Base-by-base conservation (phyloP, 495 filamentous ascomycete species). In the Trichocladium uniseriatum region DNA sequence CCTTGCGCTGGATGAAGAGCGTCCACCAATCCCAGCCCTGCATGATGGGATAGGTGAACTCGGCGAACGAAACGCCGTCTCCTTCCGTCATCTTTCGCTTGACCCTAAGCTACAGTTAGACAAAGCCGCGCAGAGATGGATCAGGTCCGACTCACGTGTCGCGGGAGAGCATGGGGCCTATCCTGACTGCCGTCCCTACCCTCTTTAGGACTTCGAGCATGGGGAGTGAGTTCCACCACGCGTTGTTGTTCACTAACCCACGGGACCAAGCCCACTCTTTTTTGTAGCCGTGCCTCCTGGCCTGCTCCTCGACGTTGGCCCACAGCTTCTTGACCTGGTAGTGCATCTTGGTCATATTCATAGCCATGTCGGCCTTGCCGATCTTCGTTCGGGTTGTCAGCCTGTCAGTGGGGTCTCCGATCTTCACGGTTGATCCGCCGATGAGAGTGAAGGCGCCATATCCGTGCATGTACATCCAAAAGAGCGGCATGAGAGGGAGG, bases 21-120 rank as follows among this genome's bases (percentile, higher is more conserved):
- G 80, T 65, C 84, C 85, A 96, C 82, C 89, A 99, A 65, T 99
- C 92, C 82, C 89, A 97, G n/a, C 81, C 86, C 64, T 99, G 92
- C 54, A 99, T 76, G 19, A 97, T 63, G 13, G 94, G 92, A 55
- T 99, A 99, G 2, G 79, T 73, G 62, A 99, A 95, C 66, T 99
- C 92, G 16, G 87, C 82, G 55, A 91, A 87, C 8, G 90, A 92
- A 80, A 99, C 87, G 45, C 92, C 92, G 43, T 91, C 84, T 0
- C 87, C 87, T 19, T 79, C 80, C 20, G 72, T 70, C 77, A 97
- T 77, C 48, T 84, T 85, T 11, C 74, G 83, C 65, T 86, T 92
- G 45, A 96, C 92, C 19, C 88, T 91, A 37, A 6, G 22, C 35
- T 13, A 24, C 21, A 9, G 38, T 54, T 48, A 50, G 53, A 2